Conservation (phyloP, 2,329 filamentous ascomycete genomes). For the Aureobasidium pullulans region DNA sequence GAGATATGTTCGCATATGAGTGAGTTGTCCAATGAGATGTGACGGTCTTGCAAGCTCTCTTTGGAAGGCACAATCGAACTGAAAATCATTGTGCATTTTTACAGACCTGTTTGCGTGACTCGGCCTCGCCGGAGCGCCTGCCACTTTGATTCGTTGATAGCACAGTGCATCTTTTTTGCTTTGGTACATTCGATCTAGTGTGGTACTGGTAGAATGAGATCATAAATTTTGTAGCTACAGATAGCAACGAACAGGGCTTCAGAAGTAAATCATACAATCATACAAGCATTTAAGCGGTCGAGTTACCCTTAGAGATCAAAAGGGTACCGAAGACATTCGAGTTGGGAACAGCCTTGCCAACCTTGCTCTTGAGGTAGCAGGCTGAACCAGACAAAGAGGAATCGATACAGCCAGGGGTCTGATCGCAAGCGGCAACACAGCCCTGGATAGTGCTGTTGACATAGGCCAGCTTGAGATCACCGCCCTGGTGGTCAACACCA, state of each 20-base stretch:
- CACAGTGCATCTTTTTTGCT: too few relatives aligned
- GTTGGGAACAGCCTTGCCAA: constrained; percentile 19
- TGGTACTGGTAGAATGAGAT: too few relatives aligned
- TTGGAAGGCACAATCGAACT: too few relatives aligned
- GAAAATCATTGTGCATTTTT: too few relatives aligned
- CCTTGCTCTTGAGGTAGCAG: constrained; percentile 26
- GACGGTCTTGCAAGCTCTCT: too few relatives aligned
- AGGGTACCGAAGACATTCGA: background rate
- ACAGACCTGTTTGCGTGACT: too few relatives aligned
- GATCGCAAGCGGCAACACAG: constrained; percentile 27
- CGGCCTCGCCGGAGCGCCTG: too few relatives aligned
- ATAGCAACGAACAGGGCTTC: background rate
- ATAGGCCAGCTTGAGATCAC: constrained; percentile 21
- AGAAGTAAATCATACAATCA: background rate
- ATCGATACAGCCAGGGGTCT: constrained; percentile 25
- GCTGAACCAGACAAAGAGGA: constrained; percentile 24
- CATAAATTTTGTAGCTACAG: background rate
- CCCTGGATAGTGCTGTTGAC: constrained; percentile 19
- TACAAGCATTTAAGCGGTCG: background rate
- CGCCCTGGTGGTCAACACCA: constrained; percentile 25
- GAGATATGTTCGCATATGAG: too few relatives aligned
- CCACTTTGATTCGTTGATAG: too few relatives aligned
- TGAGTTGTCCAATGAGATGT: too few relatives aligned
- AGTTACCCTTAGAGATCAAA: background rate
- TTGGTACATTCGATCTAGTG: too few relatives aligned